These are phyloP conservation scores for Mycena vitilis DNA, from an alignment of 768 basidiomycete species.

Conservation along the genomic window DNA sequence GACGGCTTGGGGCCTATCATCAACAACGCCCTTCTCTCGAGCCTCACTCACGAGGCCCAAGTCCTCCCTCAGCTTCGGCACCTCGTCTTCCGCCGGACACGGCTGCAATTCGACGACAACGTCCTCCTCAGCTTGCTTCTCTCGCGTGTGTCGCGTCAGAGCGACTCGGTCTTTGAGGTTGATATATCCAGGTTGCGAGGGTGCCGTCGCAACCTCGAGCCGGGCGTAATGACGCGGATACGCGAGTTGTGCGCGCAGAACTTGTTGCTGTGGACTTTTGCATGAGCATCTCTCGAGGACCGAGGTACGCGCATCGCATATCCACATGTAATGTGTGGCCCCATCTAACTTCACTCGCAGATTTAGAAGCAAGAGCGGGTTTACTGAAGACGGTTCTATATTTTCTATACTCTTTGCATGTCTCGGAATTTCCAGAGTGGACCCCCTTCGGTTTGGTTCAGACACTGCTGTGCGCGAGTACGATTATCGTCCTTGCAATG, in stretches of 20 bases:
- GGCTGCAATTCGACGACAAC: conserved; percentile 22
- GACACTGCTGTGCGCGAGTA: too few species aligned
- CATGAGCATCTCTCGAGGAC: conserved; percentile 6
- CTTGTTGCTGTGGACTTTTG: conserved; percentile 23
- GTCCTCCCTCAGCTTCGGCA: conserved; percentile 27
- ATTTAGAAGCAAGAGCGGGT: conserved; percentile 13
- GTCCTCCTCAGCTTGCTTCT: conserved; percentile 13
- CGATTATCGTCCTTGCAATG: too few species aligned
- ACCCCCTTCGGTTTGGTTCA: too few species aligned
- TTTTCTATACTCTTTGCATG: conserved; percentile 8
- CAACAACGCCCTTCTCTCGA: conserved; percentile 18
- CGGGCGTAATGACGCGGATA: conserved; percentile 21
- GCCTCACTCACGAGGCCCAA: conserved; percentile 6
- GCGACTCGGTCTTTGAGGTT: conserved; percentile 17
- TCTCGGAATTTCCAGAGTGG: too few species aligned
- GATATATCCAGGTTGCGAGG: conserved; percentile 22
- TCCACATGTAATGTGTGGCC: conserved; percentile 18
- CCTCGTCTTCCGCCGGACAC: conserved; percentile 23
- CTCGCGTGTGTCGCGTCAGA: conserved; percentile 8
- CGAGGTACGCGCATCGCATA: conserved; percentile 20
- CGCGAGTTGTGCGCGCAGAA: conserved; percentile 18
- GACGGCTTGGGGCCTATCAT: conserved; percentile 22
- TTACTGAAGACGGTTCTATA: conserved; percentile 17
- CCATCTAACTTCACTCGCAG: conserved; percentile 13
- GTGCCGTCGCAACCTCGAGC: conserved; percentile 20